Base-by-base conservation (phyloP, 1,284 basidiomycete species). In the Mycena citricolor region DNA sequence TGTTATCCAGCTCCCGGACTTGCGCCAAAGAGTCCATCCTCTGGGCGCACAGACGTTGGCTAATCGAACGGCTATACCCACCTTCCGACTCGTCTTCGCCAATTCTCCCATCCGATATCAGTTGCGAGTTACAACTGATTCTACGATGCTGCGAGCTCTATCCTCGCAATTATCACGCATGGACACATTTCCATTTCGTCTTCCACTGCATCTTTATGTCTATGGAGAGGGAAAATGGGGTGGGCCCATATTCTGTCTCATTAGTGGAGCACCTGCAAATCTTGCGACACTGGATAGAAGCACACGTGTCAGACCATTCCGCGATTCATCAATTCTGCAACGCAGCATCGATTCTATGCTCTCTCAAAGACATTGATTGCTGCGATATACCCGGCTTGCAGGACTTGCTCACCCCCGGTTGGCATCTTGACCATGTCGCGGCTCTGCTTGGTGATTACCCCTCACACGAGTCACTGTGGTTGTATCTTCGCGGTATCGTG, bases 11-110 rank as follows among this genome's bases (percentile, higher is more conserved):
- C n/a, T 68, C 71, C 26, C 70, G 66, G 5, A 73, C 79, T 22
- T 74, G 69, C 51, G 69, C 76, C 28, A 86, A 85, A 62, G 73
- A 83, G 54, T 79, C 79, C 0, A 70, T 77, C 22, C 54, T 85
- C 13, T 86, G 83, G 84, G 69, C 78, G 53, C 79, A 86, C 58
- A 71, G 83, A 21, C 71, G 76, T 52, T 84, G 82, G 82, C 63
- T 83, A 28, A 66, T 85, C 32, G 54, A 53, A 19, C 57, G 52
- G 14, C 32, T 68, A 35, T 61, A 65, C 39, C n/a, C n/a, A n/a
- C n/a, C n/a, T n/a, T 52, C 59, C 13, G 28, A 29, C 36, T 14
- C 33, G 24, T n/a, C n/a, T n/a, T n/a, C n/a, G n/a, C n/a, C n/a
- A n/a, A 58, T 71, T 20, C 57, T 67, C 23, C 54, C 61, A 12